These are phyloP conservation scores for Wallacemonas sp. DNA, from an alignment of 208 protist species.

Conservation along the genomic window DNA sequence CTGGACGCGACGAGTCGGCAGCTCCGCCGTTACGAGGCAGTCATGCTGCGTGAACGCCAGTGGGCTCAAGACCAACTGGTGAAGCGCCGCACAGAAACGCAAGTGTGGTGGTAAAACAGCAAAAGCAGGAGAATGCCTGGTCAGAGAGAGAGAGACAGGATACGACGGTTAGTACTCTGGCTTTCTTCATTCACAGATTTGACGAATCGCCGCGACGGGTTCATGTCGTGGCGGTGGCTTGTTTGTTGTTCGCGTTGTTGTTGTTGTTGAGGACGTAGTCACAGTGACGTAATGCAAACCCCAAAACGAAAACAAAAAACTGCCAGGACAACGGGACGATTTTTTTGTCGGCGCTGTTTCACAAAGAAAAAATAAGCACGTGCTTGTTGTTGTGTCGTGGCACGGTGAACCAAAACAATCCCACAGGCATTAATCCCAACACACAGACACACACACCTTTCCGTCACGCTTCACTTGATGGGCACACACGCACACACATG, in stretches of 20 bases:
- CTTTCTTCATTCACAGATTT: conserved; percentile 2
- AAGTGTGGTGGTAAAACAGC: conserved; percentile 70
- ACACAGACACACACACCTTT: too few relatives aligned
- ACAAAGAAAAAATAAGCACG: neutral
- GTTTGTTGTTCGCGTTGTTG: too few relatives aligned
- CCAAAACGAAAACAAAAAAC: too few relatives aligned
- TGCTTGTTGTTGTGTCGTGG: too few relatives aligned
- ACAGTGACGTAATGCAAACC: too few relatives aligned
- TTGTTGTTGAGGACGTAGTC: neutral
- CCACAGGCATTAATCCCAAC: too few relatives aligned
- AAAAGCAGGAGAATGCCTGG: neutral
- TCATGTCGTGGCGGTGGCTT: neutral
- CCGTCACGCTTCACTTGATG: too few relatives aligned
- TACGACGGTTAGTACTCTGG: too few relatives aligned
- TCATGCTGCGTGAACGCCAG: conserved; percentile 67
- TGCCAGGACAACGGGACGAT: too few relatives aligned
- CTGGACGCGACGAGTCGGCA: conserved; percentile 74
- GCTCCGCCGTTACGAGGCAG: conserved; percentile 80
- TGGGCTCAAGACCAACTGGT: conserved; percentile 55
- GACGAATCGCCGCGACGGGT: neutral
- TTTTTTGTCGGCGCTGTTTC: too few relatives aligned
- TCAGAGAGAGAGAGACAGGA: neutral
- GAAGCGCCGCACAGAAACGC: conserved; percentile 29
- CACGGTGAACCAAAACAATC: too few relatives aligned
- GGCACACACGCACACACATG: neutral